Evolutionary conservation across 495 filamentous ascomycete species (phyloP).

Genomic region (Parathielavia appendiculata): DNA sequence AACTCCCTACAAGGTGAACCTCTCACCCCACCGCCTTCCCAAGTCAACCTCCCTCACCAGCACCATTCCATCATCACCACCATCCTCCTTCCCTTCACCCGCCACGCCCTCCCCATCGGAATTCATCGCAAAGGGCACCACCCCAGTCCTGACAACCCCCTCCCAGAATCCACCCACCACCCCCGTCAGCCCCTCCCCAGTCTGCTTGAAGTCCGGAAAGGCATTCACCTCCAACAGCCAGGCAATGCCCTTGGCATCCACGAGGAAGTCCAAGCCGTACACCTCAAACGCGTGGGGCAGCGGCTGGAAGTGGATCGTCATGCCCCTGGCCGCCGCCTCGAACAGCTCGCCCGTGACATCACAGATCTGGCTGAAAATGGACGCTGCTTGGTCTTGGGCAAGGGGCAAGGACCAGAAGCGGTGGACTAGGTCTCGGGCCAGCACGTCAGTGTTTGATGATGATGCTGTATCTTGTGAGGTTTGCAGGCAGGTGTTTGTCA

Average conservation of each 20-base stretch:
- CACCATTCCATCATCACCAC: slow-evolving; percentile 29
- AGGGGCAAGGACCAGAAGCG: slow-evolving; percentile 64
- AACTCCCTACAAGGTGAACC: not conserved
- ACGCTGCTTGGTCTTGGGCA: slow-evolving; percentile 23
- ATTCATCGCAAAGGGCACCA: slow-evolving; percentile 39
- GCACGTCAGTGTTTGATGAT: too few relatives aligned
- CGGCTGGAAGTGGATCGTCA: slow-evolving; percentile 88
- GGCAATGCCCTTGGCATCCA: slow-evolving; percentile 57
- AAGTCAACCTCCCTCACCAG: slow-evolving; percentile 33
- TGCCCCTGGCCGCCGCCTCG: slow-evolving; percentile 72
- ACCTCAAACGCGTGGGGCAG: slow-evolving; percentile 84
- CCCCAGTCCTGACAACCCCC: slow-evolving; percentile 61
- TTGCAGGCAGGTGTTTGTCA: slow-evolving; percentile 98
- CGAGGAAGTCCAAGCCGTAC: slow-evolving; percentile 86
- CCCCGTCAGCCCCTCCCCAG: slow-evolving; percentile 63
- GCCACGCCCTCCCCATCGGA: not conserved
- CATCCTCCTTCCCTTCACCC: not conserved
- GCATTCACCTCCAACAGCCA: slow-evolving; percentile 93
- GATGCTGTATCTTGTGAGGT: slow-evolving; percentile 23
- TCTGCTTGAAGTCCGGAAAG: slow-evolving; percentile 92
- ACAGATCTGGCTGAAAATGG: slow-evolving; percentile 68
- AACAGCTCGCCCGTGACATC: slow-evolving; percentile 68
- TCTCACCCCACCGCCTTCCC: slow-evolving; percentile 25
- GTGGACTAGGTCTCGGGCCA: slow-evolving; percentile 53
- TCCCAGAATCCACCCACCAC: slow-evolving; percentile 73